These are phyloP conservation scores for Neurospora sp. DNA, from an alignment of 495 filamentous ascomycete genomes.

Conservation along the genomic window DNA sequence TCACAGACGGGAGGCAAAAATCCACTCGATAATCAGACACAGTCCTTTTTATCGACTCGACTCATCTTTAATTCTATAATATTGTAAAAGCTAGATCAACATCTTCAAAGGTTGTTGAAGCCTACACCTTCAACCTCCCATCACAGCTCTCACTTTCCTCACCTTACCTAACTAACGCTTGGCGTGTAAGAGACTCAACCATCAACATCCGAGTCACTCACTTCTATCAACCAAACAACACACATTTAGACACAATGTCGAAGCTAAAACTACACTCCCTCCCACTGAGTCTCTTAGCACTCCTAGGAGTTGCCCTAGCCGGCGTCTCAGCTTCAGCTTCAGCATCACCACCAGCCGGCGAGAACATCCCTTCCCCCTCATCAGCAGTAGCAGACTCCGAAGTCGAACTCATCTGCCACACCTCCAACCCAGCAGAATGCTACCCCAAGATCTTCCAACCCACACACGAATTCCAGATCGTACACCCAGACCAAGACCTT, in stretches of 20 bases:
- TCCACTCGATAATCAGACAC: neutral
- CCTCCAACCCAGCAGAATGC: constrained; percentile 45
- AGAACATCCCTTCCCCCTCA: neutral
- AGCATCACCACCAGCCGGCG: constrained; percentile 19
- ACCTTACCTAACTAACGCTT: neutral
- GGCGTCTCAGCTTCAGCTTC: constrained; percentile 4
- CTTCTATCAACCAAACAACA: neutral
- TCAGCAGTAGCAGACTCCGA: constrained; percentile 2
- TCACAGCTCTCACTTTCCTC: neutral
- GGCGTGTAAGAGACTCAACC: neutral
- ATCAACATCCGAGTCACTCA: neutral
- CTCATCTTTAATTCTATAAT: constrained; percentile 4
- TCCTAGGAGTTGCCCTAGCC: constrained; percentile 13
- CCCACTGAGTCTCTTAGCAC: constrained; percentile 14
- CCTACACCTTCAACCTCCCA: neutral
- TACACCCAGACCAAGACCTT: constrained; percentile 53
- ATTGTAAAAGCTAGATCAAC: too few species aligned
- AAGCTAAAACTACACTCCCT: constrained; percentile 10
- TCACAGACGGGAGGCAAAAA: constrained; percentile 8
- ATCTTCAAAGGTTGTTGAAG: too few species aligned
- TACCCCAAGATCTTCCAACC: constrained; percentile 54
- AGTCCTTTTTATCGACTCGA: constrained; percentile 24
- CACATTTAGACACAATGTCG: constrained; percentile 8
- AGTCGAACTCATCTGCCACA: constrained; percentile 53
- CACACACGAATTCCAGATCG: constrained; percentile 49